Evolutionary conservation across 2,329 filamentous ascomycete genomes (phyloP), one percentile per base, ranked within the genome.

Genomic region (Ophiocordyceps unilateralis): DNA sequence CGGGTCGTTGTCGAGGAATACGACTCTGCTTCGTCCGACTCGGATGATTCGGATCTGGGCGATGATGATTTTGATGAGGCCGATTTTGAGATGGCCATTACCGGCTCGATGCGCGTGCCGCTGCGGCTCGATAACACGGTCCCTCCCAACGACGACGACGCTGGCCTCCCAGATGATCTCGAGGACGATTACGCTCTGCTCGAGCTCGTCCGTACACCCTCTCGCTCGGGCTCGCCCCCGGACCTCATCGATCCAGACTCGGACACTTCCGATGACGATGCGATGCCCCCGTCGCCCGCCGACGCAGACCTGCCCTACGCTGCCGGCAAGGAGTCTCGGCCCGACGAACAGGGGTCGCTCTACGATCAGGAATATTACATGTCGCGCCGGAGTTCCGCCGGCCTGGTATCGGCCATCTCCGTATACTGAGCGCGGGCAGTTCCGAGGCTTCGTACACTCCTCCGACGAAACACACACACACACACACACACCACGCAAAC

Each of bases 1-100:
- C 71, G 75, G 44, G 74, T 88, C 49, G 70, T 74, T 47, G 83
- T 88, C 62, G 76, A 84, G 47, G 80, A 86, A 50, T 78, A 82
- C 47, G 73, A 77, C 51, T 70, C 67, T 44, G 68, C 67, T 45
- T 66, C 49, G 22, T 65, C 66, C 46, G 68, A 69, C 42, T 62
- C 54, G 45, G 68, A 70, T 42, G 24, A 26, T 26, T 66, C 66
- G 41, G 63, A 63, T 19, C 61, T 41, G n/a, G 38, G 30, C n/a
- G 42, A 40, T 9, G 41, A 43, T n/a, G 41, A 38, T 5, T 45
- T 74, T 41, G 70, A 74, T 19, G 74, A 78, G 44, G 70, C 76
- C 34, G 73, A 81, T 50, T 58, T 74, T 44, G 70, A 75, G 58
- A 73, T 74, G 63, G 64, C 63, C 50, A 66, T 67, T 50, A 61